A percentile compares a stretch with the other conserved stretches of the same genome.
phyloP scores from a whole-genome alignment of 441 rosid species.

The Pelargonium myrrhifolium region DNA sequence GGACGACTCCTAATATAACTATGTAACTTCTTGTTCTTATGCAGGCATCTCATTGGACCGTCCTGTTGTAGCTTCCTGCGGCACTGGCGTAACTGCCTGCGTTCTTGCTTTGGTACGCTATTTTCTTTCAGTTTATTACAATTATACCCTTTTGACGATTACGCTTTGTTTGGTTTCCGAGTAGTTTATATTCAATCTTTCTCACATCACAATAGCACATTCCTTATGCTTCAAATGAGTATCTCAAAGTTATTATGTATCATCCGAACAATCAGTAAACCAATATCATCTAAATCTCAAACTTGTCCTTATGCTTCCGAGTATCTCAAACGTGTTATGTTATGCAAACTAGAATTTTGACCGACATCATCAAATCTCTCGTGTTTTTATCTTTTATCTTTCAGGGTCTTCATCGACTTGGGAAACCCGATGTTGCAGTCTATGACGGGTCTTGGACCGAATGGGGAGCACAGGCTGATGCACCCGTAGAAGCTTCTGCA shows the following conservation, averaged over 20 bases:
- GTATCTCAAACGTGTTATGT: neutral
- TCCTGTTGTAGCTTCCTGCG: constrained; percentile 9
- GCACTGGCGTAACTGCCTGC: constrained; percentile 7
- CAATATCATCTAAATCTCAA: too few relatives aligned
- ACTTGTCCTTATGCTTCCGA: too few relatives aligned
- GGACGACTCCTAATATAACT: neutral
- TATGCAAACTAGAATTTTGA: neutral
- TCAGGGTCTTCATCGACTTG: constrained; percentile 7
- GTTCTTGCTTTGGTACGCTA: neutral
- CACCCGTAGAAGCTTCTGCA: neutral
- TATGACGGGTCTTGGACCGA: constrained; percentile 7
- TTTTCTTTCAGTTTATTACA: neutral
- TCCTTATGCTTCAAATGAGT: too few relatives aligned
- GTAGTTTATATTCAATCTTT: too few relatives aligned
- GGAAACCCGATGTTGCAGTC: constrained; percentile 1
- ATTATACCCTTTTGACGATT: neutral
- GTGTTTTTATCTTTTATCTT: neutral
- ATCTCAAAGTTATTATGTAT: neutral
- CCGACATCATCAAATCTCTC: neutral
- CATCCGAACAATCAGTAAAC: neutral
- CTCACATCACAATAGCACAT: too few relatives aligned
- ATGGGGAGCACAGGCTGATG: constrained; percentile 5
- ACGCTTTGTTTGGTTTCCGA: neutral
- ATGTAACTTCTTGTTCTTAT: neutral
- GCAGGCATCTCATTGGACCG: constrained; percentile 4